phyloP scores from a whole-genome alignment of 1,284 basidiomycete genomes.

The Papiliotrema fonsecae region DNA sequence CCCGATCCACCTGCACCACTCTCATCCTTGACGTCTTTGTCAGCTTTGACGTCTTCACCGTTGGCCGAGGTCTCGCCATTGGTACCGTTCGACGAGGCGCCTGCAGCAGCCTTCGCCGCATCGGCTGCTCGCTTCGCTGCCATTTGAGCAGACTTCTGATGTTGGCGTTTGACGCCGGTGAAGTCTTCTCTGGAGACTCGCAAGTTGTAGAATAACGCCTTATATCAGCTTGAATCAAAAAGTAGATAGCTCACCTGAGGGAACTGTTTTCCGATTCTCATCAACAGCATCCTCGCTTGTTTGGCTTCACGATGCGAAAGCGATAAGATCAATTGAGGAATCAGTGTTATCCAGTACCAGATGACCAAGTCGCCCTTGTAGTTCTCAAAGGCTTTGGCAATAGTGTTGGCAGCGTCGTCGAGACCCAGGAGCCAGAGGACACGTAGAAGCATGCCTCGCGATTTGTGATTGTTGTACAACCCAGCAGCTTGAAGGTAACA shows the following conservation, averaged over 20 bases:
- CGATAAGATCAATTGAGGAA: constrained; percentile 90
- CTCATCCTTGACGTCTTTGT: constrained; percentile 11
- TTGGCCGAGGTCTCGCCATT: constrained; percentile 21
- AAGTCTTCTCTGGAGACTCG: constrained; percentile 91
- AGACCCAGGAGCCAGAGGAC: constrained; percentile 95
- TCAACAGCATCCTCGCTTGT: constrained; percentile 82
- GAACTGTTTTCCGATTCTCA: constrained; percentile 86
- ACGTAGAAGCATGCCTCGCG: constrained; percentile 82
- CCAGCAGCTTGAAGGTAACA: constrained; percentile 98
- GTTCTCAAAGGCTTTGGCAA: constrained; percentile 87
- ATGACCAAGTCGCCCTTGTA: constrained; percentile 95
- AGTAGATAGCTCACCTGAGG: constrained; percentile 66
- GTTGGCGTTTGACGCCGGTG: constrained; percentile 47
- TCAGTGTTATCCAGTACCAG: constrained; percentile 99
- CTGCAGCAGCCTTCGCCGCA: constrained; percentile 45
- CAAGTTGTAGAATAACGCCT: constrained; percentile 94
- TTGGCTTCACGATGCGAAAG: constrained; percentile 88
- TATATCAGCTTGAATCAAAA: constrained; percentile 5
- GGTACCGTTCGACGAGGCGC: constrained; percentile 2
- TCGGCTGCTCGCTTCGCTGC: constrained; percentile 15
- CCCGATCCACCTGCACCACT: constrained; percentile 2
- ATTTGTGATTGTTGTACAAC: constrained; percentile 91
- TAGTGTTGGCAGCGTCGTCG: constrained; percentile 67
- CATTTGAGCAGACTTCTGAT: constrained; percentile 19
- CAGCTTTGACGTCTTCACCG: constrained; percentile 25